Base-by-base conservation (phyloP, 2,329 filamentous ascomycete species). In the Zymoseptoria brevis region DNA sequence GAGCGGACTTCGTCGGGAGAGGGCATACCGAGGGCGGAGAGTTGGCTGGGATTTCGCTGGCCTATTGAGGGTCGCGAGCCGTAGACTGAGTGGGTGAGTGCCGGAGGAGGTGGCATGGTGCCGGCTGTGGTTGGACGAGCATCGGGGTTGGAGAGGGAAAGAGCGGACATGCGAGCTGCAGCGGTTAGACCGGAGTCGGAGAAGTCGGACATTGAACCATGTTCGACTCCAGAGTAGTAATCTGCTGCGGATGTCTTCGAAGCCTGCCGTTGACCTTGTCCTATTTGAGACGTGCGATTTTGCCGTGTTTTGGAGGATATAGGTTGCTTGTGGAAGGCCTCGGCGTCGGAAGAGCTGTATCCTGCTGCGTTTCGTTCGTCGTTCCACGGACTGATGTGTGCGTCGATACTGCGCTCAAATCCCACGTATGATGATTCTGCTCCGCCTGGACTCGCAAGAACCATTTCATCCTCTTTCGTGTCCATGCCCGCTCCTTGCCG, bases 171-270 rank as follows among this genome's bases (percentile, higher is more conserved):
- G 13, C 67, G 70, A 48, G 69, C 69, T 24, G 69, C 65, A 19
- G 66, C 60, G 2, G 65, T 67, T 16, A 59, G 45, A n/a, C 61
- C 67, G 1, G 66, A 67, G 60, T 74, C 72, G 3, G 92, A 96
- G 69, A 94, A 86, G 71, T 96, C 93, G 3, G 91, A 96, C 68
- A 89, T 88, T 6, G 89, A 94, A 21, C 85, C 89, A 59, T 90
- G 76, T 29, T 87, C 84, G 62, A 83, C 82, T 53, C 82, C 83
- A 1, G 84, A 86, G 71, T 85, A 85, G 71, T 85, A 85, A 57
- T 79, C 68, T 9, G 83, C 78, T 54, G 87, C 84, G 1, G 87
- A 88, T 41, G 82, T 78, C 60, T 83, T 81, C 5, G 35, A 45
- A n/a, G 35, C 35, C 35, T 45, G 35, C 35, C 35, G 35, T 45